phyloP scores from a whole-genome alignment of 148 eudicot species.

The Oxyria digyna region DNA sequence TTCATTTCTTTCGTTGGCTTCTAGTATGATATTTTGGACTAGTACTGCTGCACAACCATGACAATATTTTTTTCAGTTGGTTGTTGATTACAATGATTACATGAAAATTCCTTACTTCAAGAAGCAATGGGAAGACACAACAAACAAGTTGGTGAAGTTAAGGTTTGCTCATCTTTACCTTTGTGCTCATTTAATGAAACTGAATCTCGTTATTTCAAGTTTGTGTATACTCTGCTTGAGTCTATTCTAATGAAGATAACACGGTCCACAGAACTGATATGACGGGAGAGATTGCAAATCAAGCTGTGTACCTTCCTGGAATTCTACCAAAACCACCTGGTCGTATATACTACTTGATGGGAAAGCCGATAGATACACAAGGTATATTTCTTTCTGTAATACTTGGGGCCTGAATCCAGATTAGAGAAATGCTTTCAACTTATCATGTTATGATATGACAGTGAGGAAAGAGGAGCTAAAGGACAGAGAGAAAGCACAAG shows the following conservation, averaged over 20 bases:
- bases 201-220: neutral
- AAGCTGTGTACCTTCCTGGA: slow-evolving; percentile 39
- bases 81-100: slow-evolving; percentile 51
- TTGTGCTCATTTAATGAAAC: neutral
- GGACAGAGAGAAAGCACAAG: slow-evolving; percentile 34
- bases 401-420: no score
- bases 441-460: slow-evolving; percentile 5
- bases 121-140: slow-evolving; percentile 24
- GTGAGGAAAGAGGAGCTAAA: slow-evolving; percentile 43
- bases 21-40: neutral
- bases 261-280: slow-evolving; percentile 20
- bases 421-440: neutral
- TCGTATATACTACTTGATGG: slow-evolving; percentile 60
- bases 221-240: neutral
- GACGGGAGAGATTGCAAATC: slow-evolving; percentile 55
- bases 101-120: slow-evolving; percentile 41
- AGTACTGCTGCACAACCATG: no score
- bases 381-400: slow-evolving; percentile 25
- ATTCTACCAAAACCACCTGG: slow-evolving; percentile 65
- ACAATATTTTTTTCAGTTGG: slow-evolving; percentile 15
- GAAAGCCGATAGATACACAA: slow-evolving; percentile 75
- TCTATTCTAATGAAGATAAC: neutral
- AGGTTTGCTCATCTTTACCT: slow-evolving; percentile 19
- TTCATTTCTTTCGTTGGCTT: neutral
- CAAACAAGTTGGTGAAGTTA: slow-evolving; percentile 21